Evolutionary conservation across 257 asterid species (phyloP).

Genomic region (Osmanthus fragrans): DNA sequence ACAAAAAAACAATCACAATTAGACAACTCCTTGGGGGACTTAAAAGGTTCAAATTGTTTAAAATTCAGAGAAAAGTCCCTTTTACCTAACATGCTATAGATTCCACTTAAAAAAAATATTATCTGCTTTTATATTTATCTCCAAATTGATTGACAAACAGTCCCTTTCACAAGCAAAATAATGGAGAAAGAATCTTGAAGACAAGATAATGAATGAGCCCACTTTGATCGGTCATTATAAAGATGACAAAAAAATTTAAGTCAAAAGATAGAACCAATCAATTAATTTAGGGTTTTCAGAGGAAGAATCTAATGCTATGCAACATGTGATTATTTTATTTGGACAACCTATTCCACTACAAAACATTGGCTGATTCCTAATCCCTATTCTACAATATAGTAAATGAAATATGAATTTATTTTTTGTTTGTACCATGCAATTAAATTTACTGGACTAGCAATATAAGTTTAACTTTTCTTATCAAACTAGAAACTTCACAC

Average conservation of each 20-base stretch:
- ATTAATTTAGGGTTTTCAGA: conserved; percentile 16
- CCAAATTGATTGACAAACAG: conserved; percentile 47
- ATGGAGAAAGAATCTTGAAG: conserved; percentile 53
- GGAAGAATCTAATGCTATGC: conserved; percentile 18
- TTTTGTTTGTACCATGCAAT: too few species aligned
- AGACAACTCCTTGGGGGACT: conserved; percentile 15
- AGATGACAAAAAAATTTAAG: conserved; percentile 3
- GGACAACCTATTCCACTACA: not conserved
- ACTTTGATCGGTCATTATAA: conserved; percentile 26
- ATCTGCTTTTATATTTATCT: conserved; percentile 34
- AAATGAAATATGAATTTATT: too few species aligned
- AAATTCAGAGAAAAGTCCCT: not conserved
- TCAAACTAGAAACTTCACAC: too few species aligned
- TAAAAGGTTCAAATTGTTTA: conserved; percentile 17
- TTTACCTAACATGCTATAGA: not conserved
- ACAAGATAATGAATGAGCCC: conserved; percentile 43
- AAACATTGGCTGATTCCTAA: not conserved
- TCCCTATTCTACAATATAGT: not conserved
- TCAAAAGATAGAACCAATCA: conserved; percentile 15
- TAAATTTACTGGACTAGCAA: too few species aligned
- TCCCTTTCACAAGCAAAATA: conserved; percentile 45
- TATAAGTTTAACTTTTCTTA: too few species aligned
- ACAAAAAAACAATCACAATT: conserved; percentile 4
- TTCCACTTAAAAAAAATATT: not conserved
- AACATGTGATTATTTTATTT: conserved; percentile 6